A percentile compares a stretch with the other conserved stretches of the same genome.
These are phyloP conservation scores for Echinosophora koreensis DNA, from an alignment of 306 rosid genomes.

Conservation along the genomic window DNA sequence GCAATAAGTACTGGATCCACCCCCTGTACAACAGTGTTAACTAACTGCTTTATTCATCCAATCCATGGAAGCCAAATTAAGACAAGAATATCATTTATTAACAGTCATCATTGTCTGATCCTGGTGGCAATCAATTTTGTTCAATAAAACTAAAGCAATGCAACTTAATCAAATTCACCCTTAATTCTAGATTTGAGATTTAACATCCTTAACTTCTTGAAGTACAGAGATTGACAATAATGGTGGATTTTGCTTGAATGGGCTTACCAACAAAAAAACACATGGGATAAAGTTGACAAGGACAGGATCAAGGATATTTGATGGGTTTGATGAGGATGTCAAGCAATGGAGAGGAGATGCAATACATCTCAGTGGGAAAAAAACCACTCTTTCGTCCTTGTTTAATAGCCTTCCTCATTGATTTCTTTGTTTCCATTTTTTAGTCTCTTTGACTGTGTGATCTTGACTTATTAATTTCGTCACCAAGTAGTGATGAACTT, in stretches of 20 bases:
- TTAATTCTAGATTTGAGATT: slow-evolving; percentile 39
- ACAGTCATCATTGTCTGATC: slow-evolving; percentile 40
- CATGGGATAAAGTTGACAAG: background rate
- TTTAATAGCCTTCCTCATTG: slow-evolving; percentile 7
- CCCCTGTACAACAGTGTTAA: slow-evolving; percentile 70
- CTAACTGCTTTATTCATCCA: slow-evolving; percentile 34
- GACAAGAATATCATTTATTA: slow-evolving; percentile 43
- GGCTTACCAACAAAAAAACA: slow-evolving; percentile 23
- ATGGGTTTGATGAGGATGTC: slow-evolving; percentile 31
- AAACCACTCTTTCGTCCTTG: slow-evolving; percentile 13
- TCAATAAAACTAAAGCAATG: slow-evolving; percentile 32
- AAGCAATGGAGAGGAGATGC: slow-evolving; percentile 34
- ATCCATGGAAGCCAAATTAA: slow-evolving; percentile 31
- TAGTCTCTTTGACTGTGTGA: slow-evolving; percentile 27
- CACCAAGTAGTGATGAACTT: background rate
- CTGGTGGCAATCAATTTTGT: slow-evolving; percentile 24
- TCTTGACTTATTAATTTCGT: slow-evolving; percentile 13
- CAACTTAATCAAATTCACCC: slow-evolving; percentile 22
- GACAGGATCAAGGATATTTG: background rate
- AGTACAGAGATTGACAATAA: slow-evolving; percentile 34
- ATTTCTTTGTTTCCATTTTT: slow-evolving; percentile 4
- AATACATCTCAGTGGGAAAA: slow-evolving; percentile 21
- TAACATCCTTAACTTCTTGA: slow-evolving; percentile 23
- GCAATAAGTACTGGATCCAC: slow-evolving; percentile 81
- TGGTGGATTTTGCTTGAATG: slow-evolving; percentile 36